A percentile compares a stretch with the other conserved stretches of the same genome.
Evolutionary conservation across 179 eudicot genomes (phyloP).

Genomic region (Kewa caespitosa): DNA sequence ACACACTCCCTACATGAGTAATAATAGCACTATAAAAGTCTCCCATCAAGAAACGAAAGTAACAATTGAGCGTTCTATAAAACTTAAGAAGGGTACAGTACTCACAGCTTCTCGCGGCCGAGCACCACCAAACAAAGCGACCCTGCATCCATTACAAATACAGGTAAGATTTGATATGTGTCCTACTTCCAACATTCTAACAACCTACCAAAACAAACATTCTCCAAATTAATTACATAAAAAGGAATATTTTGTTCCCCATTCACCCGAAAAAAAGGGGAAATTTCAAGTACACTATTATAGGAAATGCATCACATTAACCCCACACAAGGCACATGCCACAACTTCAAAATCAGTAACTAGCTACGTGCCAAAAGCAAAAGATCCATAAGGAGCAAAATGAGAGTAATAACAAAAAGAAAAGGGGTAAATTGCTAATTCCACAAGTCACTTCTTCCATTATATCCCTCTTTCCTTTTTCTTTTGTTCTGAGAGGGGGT

Average conservation of each 20-base stretch:
- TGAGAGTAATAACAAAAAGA: not conserved
- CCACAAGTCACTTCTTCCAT: not conserved
- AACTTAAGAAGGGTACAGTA: not conserved
- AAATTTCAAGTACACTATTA: not conserved
- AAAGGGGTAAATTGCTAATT: not conserved
- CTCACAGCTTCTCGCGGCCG: conserved; percentile 90
- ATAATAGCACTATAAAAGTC: no score
- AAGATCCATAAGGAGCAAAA: not conserved
- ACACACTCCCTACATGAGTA: no score
- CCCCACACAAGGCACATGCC: not conserved
- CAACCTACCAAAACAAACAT: not conserved
- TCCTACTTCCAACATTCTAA: not conserved
- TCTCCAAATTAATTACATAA: not conserved
- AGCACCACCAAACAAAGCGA: conserved; percentile 78
- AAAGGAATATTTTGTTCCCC: not conserved
- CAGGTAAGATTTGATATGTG: conserved; percentile 1
- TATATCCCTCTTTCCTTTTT: not conserved
- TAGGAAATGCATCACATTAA: not conserved
- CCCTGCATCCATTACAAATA: conserved; percentile 41
- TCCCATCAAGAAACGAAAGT: not conserved
- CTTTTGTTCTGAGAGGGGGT: no score
- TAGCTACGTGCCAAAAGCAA: not conserved
- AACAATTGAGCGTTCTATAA: not conserved
- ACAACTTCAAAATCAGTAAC: not conserved
- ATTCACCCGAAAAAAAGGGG: not conserved